Evolutionary conservation across 140 eudicot genomes (phyloP).

Genomic region (Ambrosia hybrid): DNA sequence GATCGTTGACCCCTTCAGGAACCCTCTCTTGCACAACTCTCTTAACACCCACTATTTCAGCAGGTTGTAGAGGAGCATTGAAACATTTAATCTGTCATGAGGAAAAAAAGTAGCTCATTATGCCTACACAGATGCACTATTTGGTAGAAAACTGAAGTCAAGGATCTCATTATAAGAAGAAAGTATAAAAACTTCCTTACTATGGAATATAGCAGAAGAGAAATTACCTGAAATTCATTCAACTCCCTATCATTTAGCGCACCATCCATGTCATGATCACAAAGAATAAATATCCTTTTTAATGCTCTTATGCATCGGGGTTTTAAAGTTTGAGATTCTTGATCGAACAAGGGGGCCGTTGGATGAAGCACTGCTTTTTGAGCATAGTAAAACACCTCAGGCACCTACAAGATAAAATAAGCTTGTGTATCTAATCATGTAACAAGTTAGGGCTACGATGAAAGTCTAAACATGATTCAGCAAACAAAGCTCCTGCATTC

Average conservation of each 20-base stretch:
- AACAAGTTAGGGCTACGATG: neutral
- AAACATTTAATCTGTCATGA: conserved; percentile 78
- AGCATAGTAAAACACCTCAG: conserved; percentile 94
- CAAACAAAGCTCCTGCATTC: conserved; percentile 15
- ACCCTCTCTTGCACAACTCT: conserved; percentile 90
- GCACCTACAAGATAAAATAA: conserved; percentile 52
- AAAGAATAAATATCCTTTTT: conserved; percentile 81
- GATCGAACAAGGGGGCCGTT: conserved; percentile 94
- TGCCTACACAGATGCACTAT: no score
- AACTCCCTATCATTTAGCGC: conserved; percentile 85
- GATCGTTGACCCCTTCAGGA: conserved; percentile 82
- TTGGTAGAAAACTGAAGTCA: no score
- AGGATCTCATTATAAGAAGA: neutral
- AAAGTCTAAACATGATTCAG: conserved; percentile 9
- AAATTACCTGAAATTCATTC: conserved; percentile 83
- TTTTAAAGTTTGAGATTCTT: conserved; percentile 77
- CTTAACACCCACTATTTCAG: conserved; percentile 89
- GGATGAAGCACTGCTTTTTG: conserved; percentile 99
- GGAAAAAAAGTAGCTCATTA: conserved; percentile 4
- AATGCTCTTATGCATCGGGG: conserved; percentile 87
- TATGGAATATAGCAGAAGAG: conserved; percentile 15
- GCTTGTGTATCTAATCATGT: conserved; percentile 11
- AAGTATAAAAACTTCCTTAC: neutral
- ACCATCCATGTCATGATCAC: conserved; percentile 91
- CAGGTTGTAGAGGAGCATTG: conserved; percentile 95